These are phyloP conservation scores for Stachybotrys chartarum DNA, from an alignment of 2,329 filamentous ascomycete genomes.

Conservation along the genomic window DNA sequence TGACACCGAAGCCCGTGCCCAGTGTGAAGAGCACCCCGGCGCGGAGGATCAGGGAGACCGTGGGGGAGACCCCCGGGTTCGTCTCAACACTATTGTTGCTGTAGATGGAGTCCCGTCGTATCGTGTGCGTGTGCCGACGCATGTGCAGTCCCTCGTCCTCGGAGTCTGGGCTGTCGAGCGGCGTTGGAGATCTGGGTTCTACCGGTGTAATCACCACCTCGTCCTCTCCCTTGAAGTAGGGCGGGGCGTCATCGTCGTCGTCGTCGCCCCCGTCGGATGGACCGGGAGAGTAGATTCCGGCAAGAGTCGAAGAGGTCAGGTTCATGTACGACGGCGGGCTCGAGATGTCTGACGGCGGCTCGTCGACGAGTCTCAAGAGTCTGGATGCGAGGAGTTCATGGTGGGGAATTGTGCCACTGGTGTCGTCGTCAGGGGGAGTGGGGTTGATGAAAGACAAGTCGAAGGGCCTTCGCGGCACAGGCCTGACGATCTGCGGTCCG, in stretches of 20 bases:
- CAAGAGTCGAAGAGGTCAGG: slow-evolving; percentile 80
- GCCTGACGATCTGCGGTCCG: slow-evolving; percentile 54
- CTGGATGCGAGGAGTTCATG: slow-evolving; percentile 24
- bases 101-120: slow-evolving; percentile 27
- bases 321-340: slow-evolving; percentile 76
- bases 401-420: slow-evolving; percentile 9
- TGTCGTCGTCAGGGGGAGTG: slow-evolving; percentile 33
- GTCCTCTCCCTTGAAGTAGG: slow-evolving; percentile 9
- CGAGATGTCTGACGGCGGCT: slow-evolving; percentile 37
- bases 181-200: slow-evolving; percentile 71
- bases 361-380: slow-evolving; percentile 30
- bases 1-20: slow-evolving; percentile 73
- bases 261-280: slow-evolving; percentile 49
- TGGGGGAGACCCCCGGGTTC: slow-evolving; percentile 1
- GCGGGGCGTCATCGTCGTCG: slow-evolving; percentile 5
- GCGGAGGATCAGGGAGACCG: slow-evolving; percentile 48
- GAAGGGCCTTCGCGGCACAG: slow-evolving; percentile 67
- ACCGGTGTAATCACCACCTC: slow-evolving; percentile 52
- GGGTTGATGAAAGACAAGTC: slow-evolving; percentile 44
- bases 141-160: slow-evolving; percentile 28
- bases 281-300: slow-evolving; percentile 78
- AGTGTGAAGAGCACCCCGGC: slow-evolving; percentile 65
- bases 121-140: not conserved
- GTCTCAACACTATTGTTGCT: slow-evolving; percentile 18
- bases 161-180: slow-evolving; percentile 36